Evolutionary conservation across 2,329 filamentous ascomycete genomes (phyloP).

Genomic region (Aureobasidium mangrovei): DNA sequence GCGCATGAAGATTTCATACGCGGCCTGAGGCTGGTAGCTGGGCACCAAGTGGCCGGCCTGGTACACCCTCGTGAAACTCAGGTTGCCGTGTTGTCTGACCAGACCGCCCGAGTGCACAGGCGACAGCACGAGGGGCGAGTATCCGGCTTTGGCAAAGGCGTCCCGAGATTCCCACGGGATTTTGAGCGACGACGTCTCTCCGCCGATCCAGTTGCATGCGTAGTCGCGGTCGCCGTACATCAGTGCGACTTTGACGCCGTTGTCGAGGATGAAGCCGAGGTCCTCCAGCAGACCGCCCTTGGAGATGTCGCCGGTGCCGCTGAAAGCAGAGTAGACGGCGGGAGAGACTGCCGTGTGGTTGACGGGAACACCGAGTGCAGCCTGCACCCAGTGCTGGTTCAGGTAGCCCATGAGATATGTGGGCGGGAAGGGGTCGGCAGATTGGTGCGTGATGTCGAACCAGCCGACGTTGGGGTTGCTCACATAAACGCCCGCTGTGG

Average conservation of each 20-base stretch:
- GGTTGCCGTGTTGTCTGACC: conserved; percentile 30
- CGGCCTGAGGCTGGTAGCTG: conserved; percentile 30
- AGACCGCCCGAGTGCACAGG: conserved; percentile 24
- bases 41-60: conserved; percentile 42
- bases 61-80: conserved; percentile 39
- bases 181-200: conserved; percentile 43
- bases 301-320: conserved; percentile 36
- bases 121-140: conserved; percentile 28
- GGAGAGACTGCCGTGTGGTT: conserved; percentile 21
- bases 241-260: conserved; percentile 51
- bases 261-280: conserved; percentile 33
- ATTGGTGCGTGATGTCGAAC: conserved; percentile 46
- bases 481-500: conserved; percentile 41
- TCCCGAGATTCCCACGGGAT: conserved; percentile 37
- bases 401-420: conserved; percentile 48
- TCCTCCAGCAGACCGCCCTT: conserved; percentile 32
- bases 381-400: conserved; percentile 48
- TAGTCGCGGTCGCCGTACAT: conserved; percentile 59
- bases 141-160: conserved; percentile 43
- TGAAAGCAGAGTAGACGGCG: conserved; percentile 35
- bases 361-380: conserved; percentile 47
- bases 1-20: conserved; percentile 32
- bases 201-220: conserved; percentile 51
- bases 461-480: conserved; percentile 38
- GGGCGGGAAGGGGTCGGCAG: conserved; percentile 32